Evolutionary conservation across 768 basidiomycete species (phyloP).

Genomic region (Mrakia gelida): DNA sequence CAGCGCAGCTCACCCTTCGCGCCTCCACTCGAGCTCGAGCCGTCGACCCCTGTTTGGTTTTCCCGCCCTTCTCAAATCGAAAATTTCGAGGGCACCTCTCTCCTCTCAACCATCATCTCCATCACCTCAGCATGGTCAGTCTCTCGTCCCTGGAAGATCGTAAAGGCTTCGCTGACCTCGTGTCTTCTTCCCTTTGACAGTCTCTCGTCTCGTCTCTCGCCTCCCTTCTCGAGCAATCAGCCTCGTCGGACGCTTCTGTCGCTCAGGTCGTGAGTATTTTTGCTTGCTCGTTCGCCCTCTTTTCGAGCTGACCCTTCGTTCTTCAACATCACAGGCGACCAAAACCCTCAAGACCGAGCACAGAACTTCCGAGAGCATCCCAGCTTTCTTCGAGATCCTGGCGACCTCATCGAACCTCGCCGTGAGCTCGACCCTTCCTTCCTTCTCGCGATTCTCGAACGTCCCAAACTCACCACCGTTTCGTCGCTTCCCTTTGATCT

Average conservation of each 20-base stretch:
- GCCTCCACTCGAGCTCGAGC: too few relatives aligned
- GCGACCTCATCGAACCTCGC: slow-evolving; percentile 73
- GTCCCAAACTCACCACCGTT: neutral
- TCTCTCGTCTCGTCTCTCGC: neutral
- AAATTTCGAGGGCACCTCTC: too few relatives aligned
- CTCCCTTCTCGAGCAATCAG: slow-evolving; percentile 4
- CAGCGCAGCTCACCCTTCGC: too few relatives aligned
- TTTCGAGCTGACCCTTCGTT: too few relatives aligned
- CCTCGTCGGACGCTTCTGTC: neutral
- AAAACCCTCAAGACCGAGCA: slow-evolving; percentile 85
- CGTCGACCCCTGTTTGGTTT: too few relatives aligned
- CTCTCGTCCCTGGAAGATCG: too few relatives aligned
- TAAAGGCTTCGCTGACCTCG: neutral
- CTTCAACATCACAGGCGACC: slow-evolving; percentile 62
- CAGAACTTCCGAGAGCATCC: slow-evolving; percentile 83
- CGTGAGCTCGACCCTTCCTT: slow-evolving; percentile 52
- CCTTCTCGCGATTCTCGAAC: neutral
- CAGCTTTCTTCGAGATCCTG: slow-evolving; percentile 80
- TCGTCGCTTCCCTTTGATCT: neutral
- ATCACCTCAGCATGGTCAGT: too few relatives aligned
- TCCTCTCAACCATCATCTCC: too few relatives aligned
- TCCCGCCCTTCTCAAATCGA: too few relatives aligned
- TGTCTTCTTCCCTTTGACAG: neutral
- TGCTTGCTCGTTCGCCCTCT: neutral
- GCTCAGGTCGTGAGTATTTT: neutral